Base-by-base conservation (phyloP, 2,329 filamentous ascomycete species). In the Cercospora zeae-maydis region DNA sequence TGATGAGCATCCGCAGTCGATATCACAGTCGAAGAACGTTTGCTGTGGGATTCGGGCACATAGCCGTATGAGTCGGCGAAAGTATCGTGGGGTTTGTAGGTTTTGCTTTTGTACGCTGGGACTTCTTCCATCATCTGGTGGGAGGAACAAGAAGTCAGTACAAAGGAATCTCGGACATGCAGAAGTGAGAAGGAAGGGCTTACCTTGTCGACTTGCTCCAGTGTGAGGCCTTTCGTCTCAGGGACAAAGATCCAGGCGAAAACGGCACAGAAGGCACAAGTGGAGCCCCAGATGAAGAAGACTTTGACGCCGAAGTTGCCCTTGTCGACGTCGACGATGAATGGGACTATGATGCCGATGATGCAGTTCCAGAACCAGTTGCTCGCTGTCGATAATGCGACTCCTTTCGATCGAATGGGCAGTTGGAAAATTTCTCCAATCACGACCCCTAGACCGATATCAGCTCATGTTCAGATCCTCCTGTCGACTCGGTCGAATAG, bases 391-490 rank as follows among this genome's bases (percentile, higher is more conserved):
- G 91, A 92, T 42, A 96, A 83, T 69, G 86, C 92, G 63, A 96
- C 91, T 58, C 80, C 80, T 72, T 81, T 81, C 21, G 77, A 76
- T 42, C 80, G 76, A 9, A 80, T 79, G 59, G 80, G 80, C 51
- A 96, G 85, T 62, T 91, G 91, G 85, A 90, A 96, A 77, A 95
- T 90, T 81, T 96, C 92, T 75, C 92, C 92, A 72, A 95, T 92
- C 16, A 74, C 69, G 8, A 75, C 73, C 84, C 83, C 86, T 33
- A 6, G 31, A 30, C 21, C 7, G 16, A 11, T 11, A 53, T 64
- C 30, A 62, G 60, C 42, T 10, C 3, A 9, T 6, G 30, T 16
- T 36, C 6, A 8, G 8, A 16, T 27, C 6, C 24, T 27, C 3
- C 24, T 27, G 24, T 27, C 24, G 24, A 27, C 3, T 27, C 24